These are phyloP conservation scores for Setaria viridis DNA, from an alignment of 202 grass and related monocot species.

Conservation along the genomic window DNA sequence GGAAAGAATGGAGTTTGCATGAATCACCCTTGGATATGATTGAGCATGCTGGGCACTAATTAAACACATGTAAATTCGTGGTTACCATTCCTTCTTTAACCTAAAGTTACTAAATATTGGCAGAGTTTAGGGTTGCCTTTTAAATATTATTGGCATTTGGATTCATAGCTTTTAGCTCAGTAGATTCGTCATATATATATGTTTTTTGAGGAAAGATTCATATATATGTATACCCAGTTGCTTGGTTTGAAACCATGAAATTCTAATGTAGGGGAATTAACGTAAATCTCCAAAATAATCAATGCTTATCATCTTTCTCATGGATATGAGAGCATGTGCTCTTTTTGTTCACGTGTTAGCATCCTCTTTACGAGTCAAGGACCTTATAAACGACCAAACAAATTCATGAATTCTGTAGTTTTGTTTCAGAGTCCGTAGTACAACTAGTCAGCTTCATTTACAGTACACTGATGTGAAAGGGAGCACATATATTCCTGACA, in stretches of 20 bases:
- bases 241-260: neutral
- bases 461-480: neutral
- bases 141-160: neutral
- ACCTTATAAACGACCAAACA: neutral
- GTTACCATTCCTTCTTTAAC: neutral
- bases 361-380: neutral
- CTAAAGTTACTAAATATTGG: neutral
- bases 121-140: no score
- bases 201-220: no score
- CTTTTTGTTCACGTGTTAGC: neutral
- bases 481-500: neutral
- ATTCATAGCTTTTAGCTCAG: neutral
- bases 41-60: neutral
- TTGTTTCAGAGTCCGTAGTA: neutral
- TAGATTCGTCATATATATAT: neutral
- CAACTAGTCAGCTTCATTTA: neutral
- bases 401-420: neutral
- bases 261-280: neutral
- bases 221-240: no score
- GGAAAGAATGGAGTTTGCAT: conserved; percentile 8
- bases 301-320: neutral
- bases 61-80: neutral
- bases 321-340: neutral
- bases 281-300: neutral
- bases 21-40: neutral